Evolutionary conservation across 2,329 filamentous ascomycete species (phyloP), one percentile per base, ranked within the genome.

Genomic region (Alternaria brassicae): DNA sequence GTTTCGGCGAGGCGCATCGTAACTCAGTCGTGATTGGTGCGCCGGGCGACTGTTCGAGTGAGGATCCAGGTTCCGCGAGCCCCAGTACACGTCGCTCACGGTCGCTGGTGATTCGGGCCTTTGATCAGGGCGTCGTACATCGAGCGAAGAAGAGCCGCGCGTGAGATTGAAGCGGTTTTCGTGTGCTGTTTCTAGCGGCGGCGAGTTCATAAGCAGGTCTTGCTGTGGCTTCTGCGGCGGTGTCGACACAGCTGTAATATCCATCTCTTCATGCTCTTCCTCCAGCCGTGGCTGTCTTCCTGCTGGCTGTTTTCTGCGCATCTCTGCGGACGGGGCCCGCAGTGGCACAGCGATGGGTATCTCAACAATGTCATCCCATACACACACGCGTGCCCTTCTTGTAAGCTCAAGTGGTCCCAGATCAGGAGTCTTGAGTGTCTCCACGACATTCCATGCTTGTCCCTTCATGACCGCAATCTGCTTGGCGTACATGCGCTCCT

Each of bases 401-500:
- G 95, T 98, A 53, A 99, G 86, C 79, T 98, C 95, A 17, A 99
- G 82, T 0, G 95, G 95, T 0, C 95, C 95, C 73, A 98, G 94
- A 72, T 98, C 95, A 0, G 88, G 84, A 17, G 91, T 91, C 77
- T 99, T 99, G 61, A 99, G 84, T 0, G 95, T 97, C 81, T 99
- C 95, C 4, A 99, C 95, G 0, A 99, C 95, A 75, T 99, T 99
- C 93, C 95, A 99, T 0, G 95, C 95, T 76, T 99, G 95, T 10
- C 95, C 95, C 79, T 99, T 99, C 92, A 99, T 97, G 59, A 99
- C 95, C 1, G 95, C 94, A 62, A 99, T 96, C 74, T 99, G 95
- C 67, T 92, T 89, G n/a, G 92, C 92, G 80, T 97, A 99, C 95
- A 99, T 99, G 79, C 92, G 90, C 80, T 99, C 95, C 76, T 98